Conservation (phyloP, 2,329 filamentous ascomycete genomes). For the Fusarium annulatum region DNA sequence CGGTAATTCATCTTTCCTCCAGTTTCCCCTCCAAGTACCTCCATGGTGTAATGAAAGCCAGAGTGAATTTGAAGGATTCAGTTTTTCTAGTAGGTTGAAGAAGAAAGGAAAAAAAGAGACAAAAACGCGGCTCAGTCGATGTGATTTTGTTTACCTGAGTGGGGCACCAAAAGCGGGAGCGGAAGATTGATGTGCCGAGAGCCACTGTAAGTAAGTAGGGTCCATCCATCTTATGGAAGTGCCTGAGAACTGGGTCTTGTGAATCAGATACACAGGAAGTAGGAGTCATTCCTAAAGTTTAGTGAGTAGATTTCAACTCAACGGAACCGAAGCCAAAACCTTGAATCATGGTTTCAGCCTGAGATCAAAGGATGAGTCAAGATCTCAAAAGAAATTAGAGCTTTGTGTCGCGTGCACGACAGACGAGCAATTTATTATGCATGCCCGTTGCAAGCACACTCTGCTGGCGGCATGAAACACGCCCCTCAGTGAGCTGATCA, state of each 20-base stretch:
- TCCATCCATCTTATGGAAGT: neutral
- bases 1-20: slow-evolving; percentile 69
- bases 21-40: slow-evolving; percentile 75
- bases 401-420: slow-evolving; percentile 34
- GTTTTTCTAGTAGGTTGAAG: slow-evolving; percentile 58
- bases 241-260: neutral
- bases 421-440: slow-evolving; percentile 6
- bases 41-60: slow-evolving; percentile 66
- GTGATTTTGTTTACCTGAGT: slow-evolving; percentile 31
- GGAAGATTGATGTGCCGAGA: slow-evolving; percentile 46
- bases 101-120: slow-evolving; percentile 45
- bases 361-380: neutral
- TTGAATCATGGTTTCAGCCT: neutral
- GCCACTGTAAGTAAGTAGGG: neutral
- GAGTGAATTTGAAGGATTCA: slow-evolving; percentile 76
- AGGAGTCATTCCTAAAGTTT: neutral
- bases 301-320: neutral
- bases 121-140: slow-evolving; percentile 6
- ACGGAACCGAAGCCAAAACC: neutral
- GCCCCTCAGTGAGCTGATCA: slow-evolving; percentile 16
- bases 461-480: neutral
- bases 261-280: neutral
- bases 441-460: neutral
- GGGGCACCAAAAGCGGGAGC: slow-evolving; percentile 6
- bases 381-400: neutral